phyloP scores from a whole-genome alignment of 257 asterid species.

The Solanum bulbocastanum region DNA sequence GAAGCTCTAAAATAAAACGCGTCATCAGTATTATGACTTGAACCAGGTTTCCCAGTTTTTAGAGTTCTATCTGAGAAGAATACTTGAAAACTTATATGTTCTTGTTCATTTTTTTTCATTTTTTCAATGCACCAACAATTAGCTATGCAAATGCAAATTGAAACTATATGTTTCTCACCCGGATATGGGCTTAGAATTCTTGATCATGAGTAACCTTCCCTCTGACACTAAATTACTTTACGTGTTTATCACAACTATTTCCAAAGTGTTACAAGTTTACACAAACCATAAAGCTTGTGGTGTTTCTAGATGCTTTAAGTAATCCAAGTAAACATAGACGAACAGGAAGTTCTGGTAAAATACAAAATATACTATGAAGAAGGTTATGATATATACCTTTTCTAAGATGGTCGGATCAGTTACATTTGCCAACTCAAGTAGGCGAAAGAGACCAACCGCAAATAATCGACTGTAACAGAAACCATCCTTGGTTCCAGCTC shows the following conservation, averaged over 20 bases:
- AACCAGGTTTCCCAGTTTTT: neutral
- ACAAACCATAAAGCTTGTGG: neutral
- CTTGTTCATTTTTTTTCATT: neutral
- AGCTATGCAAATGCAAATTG: neutral
- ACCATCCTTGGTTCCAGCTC: conserved; percentile 57
- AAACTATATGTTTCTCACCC: neutral
- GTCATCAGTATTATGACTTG: neutral
- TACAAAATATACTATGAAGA: neutral
- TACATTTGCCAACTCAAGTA: conserved; percentile 86
- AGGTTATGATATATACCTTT: conserved; percentile 35
- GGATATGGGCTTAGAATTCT: neutral
- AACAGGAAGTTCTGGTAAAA: neutral
- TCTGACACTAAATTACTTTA: neutral
- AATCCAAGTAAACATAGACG: neutral
- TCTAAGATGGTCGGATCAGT: conserved; percentile 72
- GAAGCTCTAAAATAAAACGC: neutral
- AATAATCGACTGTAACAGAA: conserved; percentile 92
- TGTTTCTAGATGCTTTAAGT: neutral
- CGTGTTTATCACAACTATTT: neutral
- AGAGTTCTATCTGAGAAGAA: neutral
- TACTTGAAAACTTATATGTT: neutral
- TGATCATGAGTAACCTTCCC: neutral
- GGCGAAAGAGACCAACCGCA: conserved; percentile 90
- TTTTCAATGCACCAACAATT: neutral
- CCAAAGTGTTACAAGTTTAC: neutral